Evolutionary conservation across 2,329 filamentous ascomycete genomes (phyloP), one percentile per base, ranked within the genome.

Genomic region (Remersonia thermophila): DNA sequence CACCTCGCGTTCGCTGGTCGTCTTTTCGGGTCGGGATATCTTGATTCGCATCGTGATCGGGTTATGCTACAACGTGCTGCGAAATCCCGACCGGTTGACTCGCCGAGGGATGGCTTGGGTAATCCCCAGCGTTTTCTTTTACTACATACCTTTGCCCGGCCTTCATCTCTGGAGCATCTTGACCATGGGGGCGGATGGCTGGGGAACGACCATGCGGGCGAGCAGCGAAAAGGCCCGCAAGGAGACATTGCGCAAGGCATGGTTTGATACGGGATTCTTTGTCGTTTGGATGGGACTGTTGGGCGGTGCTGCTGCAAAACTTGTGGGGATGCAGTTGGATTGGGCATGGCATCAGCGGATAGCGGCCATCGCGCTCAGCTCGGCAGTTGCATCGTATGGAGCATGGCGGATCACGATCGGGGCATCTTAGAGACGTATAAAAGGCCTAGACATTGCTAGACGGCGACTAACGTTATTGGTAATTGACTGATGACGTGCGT

Each of bases 151-250:
- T 1, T 30, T 42, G 9, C 40, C 40, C 8, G 40, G 37, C 7
- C 32, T 42, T n/a, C 40, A 42, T 23, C 30, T 42, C 3, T 42
- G 36, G 36, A 42, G 40, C 37, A 42, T 42, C 34, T 9, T 42
- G 34, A 42, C 40, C 4, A 42, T 42, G 40, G 35, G 32, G 2
- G 40, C 40, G 10, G 40, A 42, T 13, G 40, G 40, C 7, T 42
- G 40, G 40, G 40, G 40, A 3, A 42, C 40, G 3, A 39, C 13
- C 18, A 42, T 42, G 40, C 26, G 40, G 8, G 40, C 40, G 3
- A 42, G 40, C 15, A 37, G 40, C 4, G 40, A 42, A 27, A 34
- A 36, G 16, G 34, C 35, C 9, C 26, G 29, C 5, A 42, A 27
- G n/a, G 38, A 42, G 11, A 32, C 29, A n/a, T 32, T 32, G 40